Evolutionary conservation across 345 rosid genomes (phyloP), one percentile per base, ranked within the genome.

Genomic region (Citrus hindsii): DNA sequence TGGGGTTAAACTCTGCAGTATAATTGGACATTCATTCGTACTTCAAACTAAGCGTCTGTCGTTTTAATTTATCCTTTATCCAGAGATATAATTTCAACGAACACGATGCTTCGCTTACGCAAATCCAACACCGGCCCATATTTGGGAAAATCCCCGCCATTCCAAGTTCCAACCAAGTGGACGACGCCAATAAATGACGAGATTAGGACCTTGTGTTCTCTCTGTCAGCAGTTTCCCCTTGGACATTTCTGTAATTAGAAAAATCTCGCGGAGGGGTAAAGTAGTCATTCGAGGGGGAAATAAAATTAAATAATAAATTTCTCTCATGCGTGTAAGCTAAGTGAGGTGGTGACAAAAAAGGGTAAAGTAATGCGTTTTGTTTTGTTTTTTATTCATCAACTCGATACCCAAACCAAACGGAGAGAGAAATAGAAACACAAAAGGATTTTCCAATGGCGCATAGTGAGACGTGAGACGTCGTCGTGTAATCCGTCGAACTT

Each of bases 321-420:
- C 56, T 16, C 63, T 80, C 74, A 73, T 42, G 68, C 82, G 83
- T 75, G 82, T 71, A 75, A 72, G 80, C 70, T 21, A 85, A 75
- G 81, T 35, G 33, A 67, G 32, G 25, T 1, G 12, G 6, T 33
- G 66, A 18, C 58, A 0, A 10, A 25, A 38, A 14, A 27, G 32
- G 30, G 51, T 33, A 33, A 46, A 28, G 73, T 61, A 72, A 66
- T 80, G 81, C 82, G 68, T 75, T 79, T 86, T 78, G 87, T 82
- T 75, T 79, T 86, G 74, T 84, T 80, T 76, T 82, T 27, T 67
- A 71, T 75, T 73, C 81, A 82, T 80, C n/a, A 79, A 84, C 40
- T 25, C 63, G 18, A 27, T 27, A 25, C 68, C 71, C 25, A 27
- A 62, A 18, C 68, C 28, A 21, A 22, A 59, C 22, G 2, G 33